Evolutionary conservation across 1,284 basidiomycete species (phyloP), one percentile per base, ranked within the genome.

Genomic region (Prillingera fragicola): DNA sequence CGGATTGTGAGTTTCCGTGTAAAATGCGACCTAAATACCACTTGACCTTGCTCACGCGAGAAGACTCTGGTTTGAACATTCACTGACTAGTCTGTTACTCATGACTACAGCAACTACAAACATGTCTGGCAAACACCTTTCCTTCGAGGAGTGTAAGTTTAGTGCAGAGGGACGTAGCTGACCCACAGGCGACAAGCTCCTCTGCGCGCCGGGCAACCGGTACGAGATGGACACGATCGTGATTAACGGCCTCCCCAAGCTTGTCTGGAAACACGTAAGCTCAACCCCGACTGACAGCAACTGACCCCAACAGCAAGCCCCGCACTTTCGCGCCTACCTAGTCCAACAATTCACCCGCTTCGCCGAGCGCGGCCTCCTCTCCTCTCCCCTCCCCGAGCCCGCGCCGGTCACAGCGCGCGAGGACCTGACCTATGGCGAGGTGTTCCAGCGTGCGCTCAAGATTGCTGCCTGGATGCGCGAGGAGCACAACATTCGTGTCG

Each of bases 221-320:
- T 51, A 67, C 42, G 67, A 69, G 58, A 65, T 64, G 50, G 60
- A 65, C 44, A 53, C 58, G 39, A 40, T 43, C 8, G 37, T 49
- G 8, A 28, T 69, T 2, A 19, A 54, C 27, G 67, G 64, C 14
- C 45, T 48, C 14, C 31, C 31, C 23, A 38, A 55, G 12, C 52
- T 54, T n/a, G 52, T 52, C 8, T 69, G 65, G 65, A 68, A 68
- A 50, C 53, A 62, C 45, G n/a, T n/a, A n/a, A n/a, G n/a, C n/a
- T n/a, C n/a, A n/a, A n/a, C n/a, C n/a, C n/a, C n/a, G n/a, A n/a
- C n/a, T n/a, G n/a, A n/a, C n/a, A n/a, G n/a, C n/a, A n/a, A n/a
- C n/a, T n/a, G n/a, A n/a, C n/a, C n/a, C n/a, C n/a, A n/a, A 6
- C 22, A 34, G 33, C 33, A 34, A 23, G 13, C 9, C 5, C 33